phyloP scores from a whole-genome alignment of 2,329 filamentous ascomycete species.

The Coniochaeta sp. region DNA sequence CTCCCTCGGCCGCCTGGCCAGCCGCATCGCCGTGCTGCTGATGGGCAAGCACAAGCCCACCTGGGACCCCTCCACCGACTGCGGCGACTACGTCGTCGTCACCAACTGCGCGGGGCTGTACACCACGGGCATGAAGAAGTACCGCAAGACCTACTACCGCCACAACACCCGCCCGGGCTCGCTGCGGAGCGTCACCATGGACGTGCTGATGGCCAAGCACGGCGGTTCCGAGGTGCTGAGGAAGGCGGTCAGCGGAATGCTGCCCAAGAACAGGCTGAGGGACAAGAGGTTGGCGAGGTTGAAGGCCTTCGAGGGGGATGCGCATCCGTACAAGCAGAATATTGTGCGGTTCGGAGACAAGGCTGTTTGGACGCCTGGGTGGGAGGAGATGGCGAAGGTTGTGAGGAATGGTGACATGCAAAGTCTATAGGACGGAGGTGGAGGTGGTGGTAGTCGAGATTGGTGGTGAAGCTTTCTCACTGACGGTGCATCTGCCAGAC shows the following conservation, averaged over 20 bases:
- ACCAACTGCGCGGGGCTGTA: constrained; percentile 81
- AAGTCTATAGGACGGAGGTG: constrained; percentile 45
- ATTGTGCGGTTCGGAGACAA: constrained; percentile 65
- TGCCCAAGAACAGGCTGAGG: constrained; percentile 91
- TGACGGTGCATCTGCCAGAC: not conserved
- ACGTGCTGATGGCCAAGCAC: constrained; percentile 87
- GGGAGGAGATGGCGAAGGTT: constrained; percentile 43
- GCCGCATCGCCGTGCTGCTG: constrained; percentile 75
- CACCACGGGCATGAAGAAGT: constrained; percentile 85
- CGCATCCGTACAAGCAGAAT: constrained; percentile 89
- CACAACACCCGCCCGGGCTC: constrained; percentile 88
- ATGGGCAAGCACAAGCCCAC: constrained; percentile 99
- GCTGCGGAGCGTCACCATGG: constrained; percentile 87
- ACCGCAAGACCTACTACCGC: constrained; percentile 92
- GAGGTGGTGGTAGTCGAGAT: not conserved
- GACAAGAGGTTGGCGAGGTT: constrained; percentile 81
- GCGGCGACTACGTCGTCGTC: constrained; percentile 97
- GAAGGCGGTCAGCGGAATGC: constrained; percentile 91
- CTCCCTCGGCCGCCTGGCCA: constrained; percentile 83
- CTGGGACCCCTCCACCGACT: constrained; percentile 94
- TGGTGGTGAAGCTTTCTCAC: not conserved
- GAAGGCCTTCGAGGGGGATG: constrained; percentile 92
- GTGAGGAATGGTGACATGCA: constrained; percentile 42
- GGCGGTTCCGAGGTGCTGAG: constrained; percentile 87
- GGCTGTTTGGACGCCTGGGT: constrained; percentile 44